A percentile compares a stretch with the other conserved stretches of the same genome.
Conservation (phyloP, 2,329 filamentous ascomycete genomes). For the Ophiostoma fasciatum region DNA sequence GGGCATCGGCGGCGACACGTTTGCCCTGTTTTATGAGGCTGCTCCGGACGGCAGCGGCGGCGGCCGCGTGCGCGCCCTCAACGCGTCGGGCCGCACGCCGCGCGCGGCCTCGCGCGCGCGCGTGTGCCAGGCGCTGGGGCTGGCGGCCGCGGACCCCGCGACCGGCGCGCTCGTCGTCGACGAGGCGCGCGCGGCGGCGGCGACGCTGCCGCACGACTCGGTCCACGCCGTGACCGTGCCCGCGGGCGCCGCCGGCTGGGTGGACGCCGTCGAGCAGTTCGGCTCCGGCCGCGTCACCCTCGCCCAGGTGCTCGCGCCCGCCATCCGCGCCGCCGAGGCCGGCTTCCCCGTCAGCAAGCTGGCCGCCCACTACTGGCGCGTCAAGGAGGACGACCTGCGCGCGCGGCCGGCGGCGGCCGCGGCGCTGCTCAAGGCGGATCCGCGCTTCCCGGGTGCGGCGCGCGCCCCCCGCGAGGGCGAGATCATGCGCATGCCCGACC, state of each 20-base stretch:
- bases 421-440: conserved; percentile 74
- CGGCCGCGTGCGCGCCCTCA: conserved; percentile 62
- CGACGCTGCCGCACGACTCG: conserved; percentile 54
- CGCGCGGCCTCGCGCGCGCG: conserved; percentile 52
- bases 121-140: conserved; percentile 51
- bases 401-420: conserved; percentile 50
- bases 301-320: conserved; percentile 62
- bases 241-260: conserved; percentile 48
- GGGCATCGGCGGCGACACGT: conserved; percentile 92
- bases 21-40: conserved; percentile 79
- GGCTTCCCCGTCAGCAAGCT: conserved; percentile 79
- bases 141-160: conserved; percentile 26
- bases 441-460: conserved; percentile 41
- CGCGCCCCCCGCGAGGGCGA: conserved; percentile 66
- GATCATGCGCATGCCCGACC: conserved; percentile 65
- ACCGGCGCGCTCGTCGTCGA: conserved; percentile 20
- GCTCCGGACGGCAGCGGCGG: conserved; percentile 37
- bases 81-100: conserved; percentile 77
- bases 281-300: conserved; percentile 69
- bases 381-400: conserved; percentile 12
- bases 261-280: conserved; percentile 73
- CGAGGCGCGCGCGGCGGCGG: neutral
- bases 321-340: conserved; percentile 68
- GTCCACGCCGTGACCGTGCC: conserved; percentile 73
- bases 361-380: conserved; percentile 17